Percentiles rank a stretch among this genome's conserved stretches.
These are phyloP conservation scores for Phytophthora cactorum DNA, from an alignment of 352 stramenopile species.

Conservation along the genomic window DNA sequence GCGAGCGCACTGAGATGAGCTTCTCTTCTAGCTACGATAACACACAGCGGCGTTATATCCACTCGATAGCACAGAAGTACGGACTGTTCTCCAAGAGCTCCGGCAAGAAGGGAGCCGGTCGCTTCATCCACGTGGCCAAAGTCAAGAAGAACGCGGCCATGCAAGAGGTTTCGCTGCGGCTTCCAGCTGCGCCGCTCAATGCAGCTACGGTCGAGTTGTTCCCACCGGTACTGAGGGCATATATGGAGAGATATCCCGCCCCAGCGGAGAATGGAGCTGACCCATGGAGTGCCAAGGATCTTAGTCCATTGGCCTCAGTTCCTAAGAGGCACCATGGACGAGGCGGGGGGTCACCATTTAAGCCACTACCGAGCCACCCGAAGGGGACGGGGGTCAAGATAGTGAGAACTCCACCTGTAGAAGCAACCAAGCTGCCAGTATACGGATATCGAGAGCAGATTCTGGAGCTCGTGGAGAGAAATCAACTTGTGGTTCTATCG, in stretches of 20 bases:
- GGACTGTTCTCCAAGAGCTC: slow-evolving; percentile 86
- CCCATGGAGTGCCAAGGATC: slow-evolving; percentile 38
- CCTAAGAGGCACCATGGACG: slow-evolving; percentile 27
- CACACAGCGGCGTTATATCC: slow-evolving; percentile 82
- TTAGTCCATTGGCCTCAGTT: slow-evolving; percentile 20
- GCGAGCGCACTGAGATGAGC: slow-evolving; percentile 59
- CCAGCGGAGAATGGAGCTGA: slow-evolving; percentile 17
- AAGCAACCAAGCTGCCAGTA: slow-evolving; percentile 57
- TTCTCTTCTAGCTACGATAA: slow-evolving; percentile 76
- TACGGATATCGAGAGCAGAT: slow-evolving; percentile 71
- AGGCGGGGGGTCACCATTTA: slow-evolving; percentile 42
- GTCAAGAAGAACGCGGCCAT: slow-evolving; percentile 87
- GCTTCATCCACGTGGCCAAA: slow-evolving; percentile 83
- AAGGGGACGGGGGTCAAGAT: slow-evolving; percentile 15
- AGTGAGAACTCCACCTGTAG: slow-evolving; percentile 18
- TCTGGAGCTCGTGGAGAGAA: slow-evolving; percentile 58
- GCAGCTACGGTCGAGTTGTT: slow-evolving; percentile 45
- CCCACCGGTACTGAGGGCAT: slow-evolving; percentile 43
- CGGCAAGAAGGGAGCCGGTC: slow-evolving; percentile 59
- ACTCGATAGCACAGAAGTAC: slow-evolving; percentile 81
- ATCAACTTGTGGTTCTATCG: slow-evolving; percentile 93
- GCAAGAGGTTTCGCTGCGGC: slow-evolving; percentile 68
- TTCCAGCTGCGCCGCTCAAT: slow-evolving; percentile 46
- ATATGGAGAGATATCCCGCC: slow-evolving; percentile 53
- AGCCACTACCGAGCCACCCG: slow-evolving; percentile 34